These are phyloP conservation scores for Salix arbutifolia DNA, from an alignment of 345 rosid genomes.

Conservation along the genomic window DNA sequence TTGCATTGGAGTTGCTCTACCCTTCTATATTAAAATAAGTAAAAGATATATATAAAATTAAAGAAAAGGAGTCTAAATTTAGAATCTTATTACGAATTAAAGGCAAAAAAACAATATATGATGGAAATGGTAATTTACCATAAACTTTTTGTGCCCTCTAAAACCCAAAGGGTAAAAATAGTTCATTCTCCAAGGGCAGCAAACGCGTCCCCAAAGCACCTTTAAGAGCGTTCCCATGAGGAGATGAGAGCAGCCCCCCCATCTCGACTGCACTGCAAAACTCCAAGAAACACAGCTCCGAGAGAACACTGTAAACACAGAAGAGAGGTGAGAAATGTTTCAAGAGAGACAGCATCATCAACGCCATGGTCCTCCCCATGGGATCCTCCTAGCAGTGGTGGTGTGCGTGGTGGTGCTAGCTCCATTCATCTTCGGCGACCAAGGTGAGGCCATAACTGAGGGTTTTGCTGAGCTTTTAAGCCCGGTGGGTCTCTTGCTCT, in stretches of 20 bases:
- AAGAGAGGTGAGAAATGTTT: constrained; percentile 25
- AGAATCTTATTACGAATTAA: no score
- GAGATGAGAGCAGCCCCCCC: no score
- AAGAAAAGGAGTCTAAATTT: no score
- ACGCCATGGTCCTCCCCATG: constrained; percentile 55
- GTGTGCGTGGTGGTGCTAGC: constrained; percentile 58
- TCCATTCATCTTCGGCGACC: constrained; percentile 67
- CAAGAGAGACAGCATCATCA: constrained; percentile 22
- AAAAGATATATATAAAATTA: no score
- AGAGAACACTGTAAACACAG: no score
- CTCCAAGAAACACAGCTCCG: no score
- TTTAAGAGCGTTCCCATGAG: not conserved
- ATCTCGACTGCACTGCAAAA: no score
- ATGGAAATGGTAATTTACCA: no score
- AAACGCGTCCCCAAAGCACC: not conserved
- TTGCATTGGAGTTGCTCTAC: no score
- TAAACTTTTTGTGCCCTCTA: not conserved
- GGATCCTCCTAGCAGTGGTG: constrained; percentile 60
- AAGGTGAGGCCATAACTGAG: constrained; percentile 71
- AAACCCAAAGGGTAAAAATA: no score
- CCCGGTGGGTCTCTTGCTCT: constrained; percentile 72
- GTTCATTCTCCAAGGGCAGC: not conserved
- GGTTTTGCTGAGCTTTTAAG: constrained; percentile 69
- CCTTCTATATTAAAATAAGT: no score
- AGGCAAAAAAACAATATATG: no score